Evolutionary conservation across 2,329 filamentous ascomycete genomes (phyloP), one percentile per base, ranked within the genome.

Genomic region (Metarhizium guizhouense): DNA sequence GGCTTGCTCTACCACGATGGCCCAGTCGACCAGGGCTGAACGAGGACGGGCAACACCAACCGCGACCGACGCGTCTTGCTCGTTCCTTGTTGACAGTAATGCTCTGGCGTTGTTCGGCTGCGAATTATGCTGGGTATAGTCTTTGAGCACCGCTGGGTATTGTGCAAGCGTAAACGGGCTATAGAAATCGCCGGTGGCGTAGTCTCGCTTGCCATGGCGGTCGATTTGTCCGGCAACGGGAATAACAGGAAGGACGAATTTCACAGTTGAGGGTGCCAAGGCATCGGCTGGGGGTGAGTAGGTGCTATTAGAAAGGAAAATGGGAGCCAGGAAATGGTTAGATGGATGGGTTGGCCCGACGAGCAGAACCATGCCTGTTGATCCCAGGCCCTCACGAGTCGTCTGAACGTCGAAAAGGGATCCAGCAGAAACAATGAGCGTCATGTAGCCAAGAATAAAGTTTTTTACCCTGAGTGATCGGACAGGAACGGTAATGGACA

Each of bases 401-500:
- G 73, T 70, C 30, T 85, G 73, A 1, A 90, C 79, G 48, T 77
- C 70, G n/a, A 84, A 73, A 3, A 94, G 74, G 1, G 86, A 77
- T 4, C 74, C 72, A 2, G 86, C 86, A 55, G 88, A 82, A 55
- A 88, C 80, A n/a, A 95, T 76, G 2, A 93, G 74, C 1, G 90
- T 95, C 74, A 96, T 81, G 74, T 90, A 96, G 2, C 90, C 92
- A 5, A 96, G 76, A 1, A 93, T 81, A 59, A 87, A 84, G 3
- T 73, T 73, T 20, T 47, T 72, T 68, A 2, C 79, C 78, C 2
- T 77, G 76, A 66, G 87, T 84, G 62, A 63, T 57, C 88, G 80
- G 54, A 96, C 83, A 0, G 91, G 89, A 16, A 93, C 72, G 0
- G 91, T 95, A 57, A 95, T 75, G 2, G 91, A 96, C 13, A 95